A percentile compares a stretch with the other conserved stretches of the same genome.
These are phyloP conservation scores for Malassezia nana DNA, from an alignment of 1,284 basidiomycete genomes.

Conservation along the genomic window DNA sequence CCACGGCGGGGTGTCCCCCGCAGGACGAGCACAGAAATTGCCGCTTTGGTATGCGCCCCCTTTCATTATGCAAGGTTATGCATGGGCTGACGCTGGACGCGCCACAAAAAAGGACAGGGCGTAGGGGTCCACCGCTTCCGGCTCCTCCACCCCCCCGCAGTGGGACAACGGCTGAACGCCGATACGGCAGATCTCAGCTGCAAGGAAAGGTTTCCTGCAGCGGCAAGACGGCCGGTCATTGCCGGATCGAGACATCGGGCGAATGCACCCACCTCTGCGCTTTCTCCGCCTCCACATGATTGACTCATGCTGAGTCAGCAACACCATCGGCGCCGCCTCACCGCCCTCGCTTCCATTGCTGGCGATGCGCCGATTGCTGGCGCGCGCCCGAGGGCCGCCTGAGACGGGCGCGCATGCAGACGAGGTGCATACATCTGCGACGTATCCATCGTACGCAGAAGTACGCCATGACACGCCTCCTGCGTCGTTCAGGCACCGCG, in stretches of 20 bases:
- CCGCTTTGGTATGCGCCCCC: neutral
- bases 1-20: neutral
- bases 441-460: constrained; percentile 7
- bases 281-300: neutral
- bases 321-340: neutral
- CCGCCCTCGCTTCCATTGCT: no score
- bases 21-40: neutral
- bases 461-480: neutral
- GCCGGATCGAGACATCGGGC: constrained; percentile 1
- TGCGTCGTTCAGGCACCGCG: neutral
- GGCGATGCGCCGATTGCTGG: neutral
- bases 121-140: neutral
- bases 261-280: neutral
- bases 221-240: neutral
- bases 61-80: neutral
- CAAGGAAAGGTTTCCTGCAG: neutral
- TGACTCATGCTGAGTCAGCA: neutral
- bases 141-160: neutral
- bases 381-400: constrained; percentile 1
- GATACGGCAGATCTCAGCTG: neutral
- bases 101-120: neutral
- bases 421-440: neutral
- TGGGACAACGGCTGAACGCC: neutral
- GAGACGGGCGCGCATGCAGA: neutral
- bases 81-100: neutral